Base-by-base conservation (phyloP, 768 basidiomycete species). In the Coprinopsis strossmayeri region DNA sequence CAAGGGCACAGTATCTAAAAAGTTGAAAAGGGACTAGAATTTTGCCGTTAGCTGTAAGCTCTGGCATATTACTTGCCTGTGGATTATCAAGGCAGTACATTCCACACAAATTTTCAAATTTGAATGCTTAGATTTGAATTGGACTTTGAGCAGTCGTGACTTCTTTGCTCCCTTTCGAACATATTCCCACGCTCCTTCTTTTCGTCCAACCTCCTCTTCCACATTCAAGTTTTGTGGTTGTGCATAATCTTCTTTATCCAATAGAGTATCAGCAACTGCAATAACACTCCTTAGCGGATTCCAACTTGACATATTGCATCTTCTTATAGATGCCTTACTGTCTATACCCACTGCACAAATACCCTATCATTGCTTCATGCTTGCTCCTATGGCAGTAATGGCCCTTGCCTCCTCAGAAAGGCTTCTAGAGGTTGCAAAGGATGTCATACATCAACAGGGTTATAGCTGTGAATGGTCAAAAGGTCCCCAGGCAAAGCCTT, bases 391-490 rank as follows among this genome's bases (percentile, higher is more conserved):
- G 20, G 45, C 44, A 42, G 15, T 18, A 12, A 44, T 37, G 50
- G 38, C 24, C 4, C 24, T 40, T 23, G 37, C 18, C 2, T 21
- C 44, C 18, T 46, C 49, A 41, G 55, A 60, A 25, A 50, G 48
- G 18, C 37, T 63, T 26, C n/a, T 64, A 27, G 55, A 58, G 9
- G 39, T 59, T 48, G 57, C 65, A 10, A 64, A 59, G 53, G 53
- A 64, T 51, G 49, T 58, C 15, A 48, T 63, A 15, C 54, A 52
- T 24, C 53, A 55, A 27, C 15, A 52, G 10, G 55, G 55, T 9
- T 55, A 53, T 54, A 48, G 40, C 12, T 67, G 65, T 57, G 63
- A 64, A 46, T 67, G 65, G 65, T 55, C 53, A 42, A 24, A 50
- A 56, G 45, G 55, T 53, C 45, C 49, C 44, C 24, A 23, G 34